These are phyloP conservation scores for Rubia peregrina DNA, from an alignment of 305 asterid species.

Conservation along the genomic window DNA sequence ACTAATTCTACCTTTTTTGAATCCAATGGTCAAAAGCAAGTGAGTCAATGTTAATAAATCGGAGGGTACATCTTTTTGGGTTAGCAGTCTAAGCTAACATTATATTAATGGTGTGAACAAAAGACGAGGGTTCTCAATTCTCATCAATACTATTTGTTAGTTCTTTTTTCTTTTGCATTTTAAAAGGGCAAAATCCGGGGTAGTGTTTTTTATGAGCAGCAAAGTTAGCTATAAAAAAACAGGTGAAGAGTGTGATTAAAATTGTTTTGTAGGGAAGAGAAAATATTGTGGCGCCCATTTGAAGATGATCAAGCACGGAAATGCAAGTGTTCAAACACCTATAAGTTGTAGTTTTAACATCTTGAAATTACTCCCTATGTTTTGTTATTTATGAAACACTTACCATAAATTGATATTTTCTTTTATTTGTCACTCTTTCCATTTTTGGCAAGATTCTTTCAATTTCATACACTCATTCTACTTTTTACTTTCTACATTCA, in stretches of 20 bases:
- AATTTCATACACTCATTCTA: too few relatives aligned
- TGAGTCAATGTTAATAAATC: too few relatives aligned
- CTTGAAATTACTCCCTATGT: too few relatives aligned
- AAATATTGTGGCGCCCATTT: constrained; percentile 25
- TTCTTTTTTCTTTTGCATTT: not conserved
- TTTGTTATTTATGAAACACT: too few relatives aligned
- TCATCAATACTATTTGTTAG: not conserved
- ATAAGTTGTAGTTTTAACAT: too few relatives aligned
- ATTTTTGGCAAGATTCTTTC: too few relatives aligned
- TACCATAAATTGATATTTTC: too few relatives aligned
- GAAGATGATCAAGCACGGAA: constrained; percentile 11
- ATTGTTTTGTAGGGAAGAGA: constrained; percentile 30
- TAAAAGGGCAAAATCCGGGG: not conserved
- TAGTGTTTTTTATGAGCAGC: not conserved
- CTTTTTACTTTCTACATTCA: too few relatives aligned
- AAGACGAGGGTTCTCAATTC: not conserved
- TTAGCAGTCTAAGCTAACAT: not conserved
- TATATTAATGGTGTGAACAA: not conserved
- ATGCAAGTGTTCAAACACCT: not conserved
- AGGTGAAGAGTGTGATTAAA: constrained; percentile 13
- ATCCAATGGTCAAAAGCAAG: too few relatives aligned
- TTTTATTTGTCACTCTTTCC: too few relatives aligned
- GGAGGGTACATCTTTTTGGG: too few relatives aligned
- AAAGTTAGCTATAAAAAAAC: not conserved
- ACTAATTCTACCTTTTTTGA: too few relatives aligned